phyloP scores from a whole-genome alignment of 2,329 filamentous ascomycete species.

The Penicillium sp. region DNA sequence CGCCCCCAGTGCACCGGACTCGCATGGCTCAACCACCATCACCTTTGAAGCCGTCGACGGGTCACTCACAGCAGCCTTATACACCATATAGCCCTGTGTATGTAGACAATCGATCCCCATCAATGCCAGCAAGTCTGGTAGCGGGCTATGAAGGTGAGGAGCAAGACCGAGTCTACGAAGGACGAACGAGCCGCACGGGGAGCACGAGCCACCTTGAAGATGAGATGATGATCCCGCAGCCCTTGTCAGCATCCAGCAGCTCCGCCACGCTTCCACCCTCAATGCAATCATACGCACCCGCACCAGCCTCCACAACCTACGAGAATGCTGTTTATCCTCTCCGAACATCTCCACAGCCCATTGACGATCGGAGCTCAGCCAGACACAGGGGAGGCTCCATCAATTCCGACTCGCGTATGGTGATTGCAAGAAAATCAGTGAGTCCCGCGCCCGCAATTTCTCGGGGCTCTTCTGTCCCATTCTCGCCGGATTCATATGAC shows the following conservation, averaged over 20 bases:
- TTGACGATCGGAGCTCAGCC: slow-evolving; percentile 22
- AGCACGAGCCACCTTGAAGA: slow-evolving; percentile 22
- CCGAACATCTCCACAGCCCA: slow-evolving; percentile 24
- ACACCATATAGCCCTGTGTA: slow-evolving; percentile 23
- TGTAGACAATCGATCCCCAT: slow-evolving; percentile 19
- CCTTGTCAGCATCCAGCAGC: slow-evolving; percentile 12
- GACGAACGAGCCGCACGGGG: slow-evolving; percentile 21
- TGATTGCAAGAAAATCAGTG: slow-evolving; percentile 52
- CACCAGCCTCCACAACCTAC: slow-evolving; percentile 11
- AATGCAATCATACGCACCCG: slow-evolving; percentile 7
- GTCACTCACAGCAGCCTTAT: slow-evolving; percentile 25
- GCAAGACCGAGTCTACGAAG: slow-evolving; percentile 28
- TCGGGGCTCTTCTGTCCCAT: slow-evolving; percentile 46
- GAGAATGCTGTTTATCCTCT: slow-evolving; percentile 24
- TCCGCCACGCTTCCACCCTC: slow-evolving; percentile 6
- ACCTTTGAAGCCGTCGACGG: slow-evolving; percentile 15
- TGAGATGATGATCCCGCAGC: slow-evolving; percentile 20
- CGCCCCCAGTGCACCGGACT: slow-evolving; percentile 33
- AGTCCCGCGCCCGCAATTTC: slow-evolving; percentile 49
- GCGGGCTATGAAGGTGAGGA: slow-evolving; percentile 36
- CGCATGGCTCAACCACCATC: slow-evolving; percentile 23
- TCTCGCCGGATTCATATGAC: slow-evolving; percentile 58
- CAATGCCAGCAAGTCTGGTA: slow-evolving; percentile 38
- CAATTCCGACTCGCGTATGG: slow-evolving; percentile 32
- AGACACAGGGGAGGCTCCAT: slow-evolving; percentile 26